phyloP scores from a whole-genome alignment of 78 protist genomes.

The Capsaspora owczarzaki region DNA sequence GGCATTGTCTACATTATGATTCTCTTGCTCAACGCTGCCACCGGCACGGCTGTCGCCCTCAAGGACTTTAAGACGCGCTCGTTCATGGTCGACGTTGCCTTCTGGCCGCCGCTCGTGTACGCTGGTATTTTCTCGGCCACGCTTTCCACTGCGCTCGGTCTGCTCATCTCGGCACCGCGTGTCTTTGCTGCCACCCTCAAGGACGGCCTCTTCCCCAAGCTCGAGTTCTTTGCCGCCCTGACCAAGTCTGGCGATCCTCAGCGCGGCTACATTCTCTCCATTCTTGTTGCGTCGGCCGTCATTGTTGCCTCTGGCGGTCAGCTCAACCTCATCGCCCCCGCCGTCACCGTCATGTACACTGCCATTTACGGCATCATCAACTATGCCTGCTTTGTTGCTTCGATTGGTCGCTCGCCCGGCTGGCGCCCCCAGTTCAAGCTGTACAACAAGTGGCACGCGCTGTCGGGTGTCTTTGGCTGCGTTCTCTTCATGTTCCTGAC shows the following conservation, averaged over 20 bases:
- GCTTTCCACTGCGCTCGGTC: slow-evolving; percentile 38
- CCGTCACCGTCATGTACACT: slow-evolving; percentile 34
- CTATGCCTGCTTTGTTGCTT: slow-evolving; percentile 39
- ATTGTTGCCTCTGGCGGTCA: slow-evolving; percentile 12
- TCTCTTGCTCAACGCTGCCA: not conserved
- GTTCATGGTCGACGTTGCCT: not conserved
- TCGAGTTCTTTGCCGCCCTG: not conserved
- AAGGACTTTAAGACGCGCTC: not conserved
- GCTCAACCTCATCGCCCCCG: slow-evolving; percentile 52
- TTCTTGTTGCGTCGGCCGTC: not conserved
- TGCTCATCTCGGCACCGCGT: slow-evolving; percentile 49
- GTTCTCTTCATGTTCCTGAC: slow-evolving; percentile 33
- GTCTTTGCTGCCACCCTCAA: slow-evolving; percentile 30
- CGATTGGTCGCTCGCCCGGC: slow-evolving; percentile 11
- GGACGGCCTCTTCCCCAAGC: slow-evolving; percentile 41
- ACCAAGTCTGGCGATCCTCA: not conserved
- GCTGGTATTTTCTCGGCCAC: slow-evolving; percentile 40
- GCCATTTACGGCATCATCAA: slow-evolving; percentile 49
- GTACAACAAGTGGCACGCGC: slow-evolving; percentile 11
- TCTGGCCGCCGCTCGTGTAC: not conserved
- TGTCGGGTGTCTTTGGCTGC: slow-evolving; percentile 37
- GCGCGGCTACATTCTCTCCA: slow-evolving; percentile 18
- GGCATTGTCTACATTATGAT: not conserved
- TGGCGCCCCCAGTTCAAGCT: slow-evolving; percentile 48
- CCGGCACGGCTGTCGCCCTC: not conserved